Percentiles rank a stretch among this genome's conserved stretches.
Conservation (phyloP, 2,329 filamentous ascomycete genomes). For the Colletotrichum liaoningense region DNA sequence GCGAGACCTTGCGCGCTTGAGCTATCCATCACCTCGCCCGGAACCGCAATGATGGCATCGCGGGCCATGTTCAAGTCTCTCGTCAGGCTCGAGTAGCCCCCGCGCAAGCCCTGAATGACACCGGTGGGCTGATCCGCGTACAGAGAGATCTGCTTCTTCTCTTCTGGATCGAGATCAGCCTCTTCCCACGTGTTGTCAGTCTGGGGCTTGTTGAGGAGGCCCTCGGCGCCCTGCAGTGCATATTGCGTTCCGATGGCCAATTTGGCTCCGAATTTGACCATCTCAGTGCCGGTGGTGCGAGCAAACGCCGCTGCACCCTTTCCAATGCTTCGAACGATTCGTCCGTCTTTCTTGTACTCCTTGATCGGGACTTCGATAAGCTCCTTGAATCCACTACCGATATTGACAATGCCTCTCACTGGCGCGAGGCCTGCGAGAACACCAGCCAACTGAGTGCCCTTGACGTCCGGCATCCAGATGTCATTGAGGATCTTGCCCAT, state of each 20-base stretch:
- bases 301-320: constrained; percentile 93
- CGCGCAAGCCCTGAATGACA: constrained; percentile 85
- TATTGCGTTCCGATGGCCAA: constrained; percentile 94
- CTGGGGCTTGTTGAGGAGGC: constrained; percentile 68
- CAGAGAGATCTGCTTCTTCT: constrained; percentile 83
- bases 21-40: constrained; percentile 90
- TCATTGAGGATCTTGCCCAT: constrained; percentile 92
- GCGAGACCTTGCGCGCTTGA: constrained; percentile 84
- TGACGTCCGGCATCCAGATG: constrained; percentile 96
- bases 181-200: constrained; percentile 64
- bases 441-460: constrained; percentile 86
- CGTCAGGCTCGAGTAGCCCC: constrained; percentile 84
- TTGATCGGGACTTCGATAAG: constrained; percentile 89
- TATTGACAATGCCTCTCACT: constrained; percentile 90
- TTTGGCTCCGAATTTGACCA: constrained; percentile 95
- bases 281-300: constrained; percentile 90
- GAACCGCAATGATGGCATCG: constrained; percentile 95
- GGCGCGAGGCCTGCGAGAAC: constrained; percentile 91
- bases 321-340: constrained; percentile 89
- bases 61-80: constrained; percentile 87
- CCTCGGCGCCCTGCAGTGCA: constrained; percentile 90
- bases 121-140: constrained; percentile 96
- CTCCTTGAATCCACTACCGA: constrained; percentile 87
- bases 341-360: constrained; percentile 94
- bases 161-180: constrained; percentile 73